phyloP scores from a whole-genome alignment of 768 basidiomycete species.

The Xerocomellus intermedius region DNA sequence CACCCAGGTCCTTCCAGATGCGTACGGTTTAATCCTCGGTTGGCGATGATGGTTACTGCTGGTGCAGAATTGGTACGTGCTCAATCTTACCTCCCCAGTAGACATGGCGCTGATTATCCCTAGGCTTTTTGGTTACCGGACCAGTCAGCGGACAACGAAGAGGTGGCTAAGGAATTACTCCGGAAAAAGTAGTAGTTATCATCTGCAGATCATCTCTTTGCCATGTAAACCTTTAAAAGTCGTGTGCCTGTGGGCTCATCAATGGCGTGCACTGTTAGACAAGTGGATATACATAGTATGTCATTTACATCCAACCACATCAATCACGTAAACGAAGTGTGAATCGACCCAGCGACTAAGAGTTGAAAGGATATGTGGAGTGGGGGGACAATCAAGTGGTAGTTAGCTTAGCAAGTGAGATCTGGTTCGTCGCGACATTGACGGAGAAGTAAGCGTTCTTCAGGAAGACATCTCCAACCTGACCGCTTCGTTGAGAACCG shows the following conservation, averaged over 20 bases:
- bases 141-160: conserved; percentile 63
- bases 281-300: neutral
- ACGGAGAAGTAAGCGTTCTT: conserved; percentile 77
- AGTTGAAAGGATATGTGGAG: neutral
- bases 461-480: conserved; percentile 70
- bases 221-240: neutral
- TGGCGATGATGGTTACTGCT: conserved; percentile 84
- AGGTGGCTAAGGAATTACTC: conserved; percentile 66
- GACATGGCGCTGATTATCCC: conserved; percentile 15
- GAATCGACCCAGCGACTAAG: conserved; percentile 11
- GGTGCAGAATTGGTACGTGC: conserved; percentile 77
- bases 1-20: conserved; percentile 84
- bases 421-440: conserved; percentile 53
- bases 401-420: conserved; percentile 57
- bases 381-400: conserved; percentile 18
- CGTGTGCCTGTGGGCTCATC: neutral
- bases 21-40: conserved; percentile 86
- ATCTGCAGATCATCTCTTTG: neutral
- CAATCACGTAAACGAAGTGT: neutral
- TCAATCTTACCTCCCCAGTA: neutral
- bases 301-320: neutral
- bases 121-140: conserved; percentile 72
- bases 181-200: conserved; percentile 43
- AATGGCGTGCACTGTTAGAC: neutral
- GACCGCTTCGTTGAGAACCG: neutral